phyloP scores from a whole-genome alignment of 1,284 basidiomycete species.

The Pterula multifida region DNA sequence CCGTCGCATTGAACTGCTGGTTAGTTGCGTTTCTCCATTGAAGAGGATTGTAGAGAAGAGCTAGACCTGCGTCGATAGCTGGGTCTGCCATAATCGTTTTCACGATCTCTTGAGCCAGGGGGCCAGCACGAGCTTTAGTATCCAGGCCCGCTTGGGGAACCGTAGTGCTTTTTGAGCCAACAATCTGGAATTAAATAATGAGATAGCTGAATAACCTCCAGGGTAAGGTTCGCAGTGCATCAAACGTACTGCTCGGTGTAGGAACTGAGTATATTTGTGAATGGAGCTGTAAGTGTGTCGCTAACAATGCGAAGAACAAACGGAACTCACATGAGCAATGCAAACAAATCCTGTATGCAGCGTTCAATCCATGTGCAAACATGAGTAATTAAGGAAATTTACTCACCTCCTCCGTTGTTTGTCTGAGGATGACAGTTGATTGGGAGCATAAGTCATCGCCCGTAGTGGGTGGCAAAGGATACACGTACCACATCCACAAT shows the following conservation, averaged over 20 bases:
- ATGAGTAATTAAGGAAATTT: too few relatives aligned
- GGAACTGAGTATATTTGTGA: conserved; percentile 36
- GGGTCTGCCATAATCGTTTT: conserved; percentile 37
- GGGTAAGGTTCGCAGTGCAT: background rate
- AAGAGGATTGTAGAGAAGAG: conserved; percentile 36
- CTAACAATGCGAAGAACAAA: conserved; percentile 4
- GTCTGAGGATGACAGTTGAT: conserved; percentile 28
- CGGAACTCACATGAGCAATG: conserved; percentile 37
- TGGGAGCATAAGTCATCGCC: background rate
- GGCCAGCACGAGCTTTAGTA: conserved; percentile 35
- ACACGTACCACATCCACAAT: conserved; percentile 43
- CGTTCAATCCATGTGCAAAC: too few relatives aligned
- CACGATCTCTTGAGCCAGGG: conserved; percentile 38
- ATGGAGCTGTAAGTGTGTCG: too few relatives aligned
- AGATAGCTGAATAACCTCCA: background rate
- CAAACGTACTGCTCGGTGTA: conserved; percentile 43
- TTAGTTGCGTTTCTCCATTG: conserved; percentile 40
- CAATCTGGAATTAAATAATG: conserved; percentile 25
- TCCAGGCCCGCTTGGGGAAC: conserved; percentile 47
- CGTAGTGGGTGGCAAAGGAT: conserved; percentile 8
- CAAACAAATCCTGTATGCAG: conserved; percentile 44
- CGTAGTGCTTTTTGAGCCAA: conserved; percentile 37
- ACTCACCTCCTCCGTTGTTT: conserved; percentile 44
- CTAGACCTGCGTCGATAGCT: conserved; percentile 12
- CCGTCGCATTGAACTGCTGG: conserved; percentile 26